Percentiles rank a stretch among this genome's conserved stretches.
phyloP scores from a whole-genome alignment of 1,284 basidiomycete species.

The Sanghuangporus baumii region DNA sequence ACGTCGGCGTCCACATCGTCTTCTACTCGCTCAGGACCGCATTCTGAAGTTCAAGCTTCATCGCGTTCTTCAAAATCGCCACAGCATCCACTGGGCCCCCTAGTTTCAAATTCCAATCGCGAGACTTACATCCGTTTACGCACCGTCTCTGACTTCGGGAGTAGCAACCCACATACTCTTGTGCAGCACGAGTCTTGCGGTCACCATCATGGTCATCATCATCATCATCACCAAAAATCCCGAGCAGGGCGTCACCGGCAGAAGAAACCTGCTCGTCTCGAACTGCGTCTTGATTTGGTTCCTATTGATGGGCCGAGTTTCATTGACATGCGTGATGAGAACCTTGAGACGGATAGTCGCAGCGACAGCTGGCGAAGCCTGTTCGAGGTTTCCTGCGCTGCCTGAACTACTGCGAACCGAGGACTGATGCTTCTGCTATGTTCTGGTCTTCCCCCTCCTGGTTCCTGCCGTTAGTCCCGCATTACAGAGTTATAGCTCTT shows the following conservation, averaged over 20 bases:
- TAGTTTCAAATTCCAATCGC: not conserved
- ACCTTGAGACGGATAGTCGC: slow-evolving; percentile 14
- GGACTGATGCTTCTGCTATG: not conserved
- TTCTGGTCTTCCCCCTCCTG: not conserved
- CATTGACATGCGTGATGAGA: slow-evolving; percentile 18
- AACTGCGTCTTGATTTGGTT: slow-evolving; percentile 10
- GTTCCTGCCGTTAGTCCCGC: not conserved
- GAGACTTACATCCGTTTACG: not conserved
- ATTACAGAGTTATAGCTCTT: not conserved
- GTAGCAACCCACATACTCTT: not conserved
- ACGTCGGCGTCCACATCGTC: not conserved
- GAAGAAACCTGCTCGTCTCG: slow-evolving; percentile 2
- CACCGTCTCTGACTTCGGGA: slow-evolving; percentile 11
- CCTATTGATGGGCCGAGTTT: slow-evolving; percentile 13
- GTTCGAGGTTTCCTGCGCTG: slow-evolving; percentile 15
- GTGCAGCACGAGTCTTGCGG: not conserved
- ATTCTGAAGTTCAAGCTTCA: not conserved
- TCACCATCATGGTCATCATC: not conserved
- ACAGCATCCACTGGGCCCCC: not conserved
- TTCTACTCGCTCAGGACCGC: not conserved
- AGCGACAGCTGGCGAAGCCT: slow-evolving; percentile 15
- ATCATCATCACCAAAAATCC: not conserved
- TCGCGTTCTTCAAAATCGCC: not conserved
- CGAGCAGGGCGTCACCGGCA: not conserved
- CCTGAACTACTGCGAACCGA: not conserved